A percentile compares a stretch with the other conserved stretches of the same genome.
Evolutionary conservation across 2,329 filamentous ascomycete genomes (phyloP).

Genomic region (Tothia fuscella): DNA sequence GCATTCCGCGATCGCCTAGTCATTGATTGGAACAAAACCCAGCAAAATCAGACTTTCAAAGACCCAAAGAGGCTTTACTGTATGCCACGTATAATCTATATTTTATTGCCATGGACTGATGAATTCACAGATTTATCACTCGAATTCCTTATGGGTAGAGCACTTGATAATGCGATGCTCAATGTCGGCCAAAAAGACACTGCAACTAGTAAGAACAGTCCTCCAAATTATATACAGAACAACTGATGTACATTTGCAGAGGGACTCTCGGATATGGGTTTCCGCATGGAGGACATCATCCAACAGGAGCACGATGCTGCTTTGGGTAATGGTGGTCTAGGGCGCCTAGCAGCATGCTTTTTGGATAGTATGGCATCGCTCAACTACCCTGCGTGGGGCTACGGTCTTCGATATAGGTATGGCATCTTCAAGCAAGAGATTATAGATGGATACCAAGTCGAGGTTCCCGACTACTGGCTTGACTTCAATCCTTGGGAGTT

Average conservation of each 20-base stretch:
- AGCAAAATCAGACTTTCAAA: conserved; percentile 83
- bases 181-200: conserved; percentile 82
- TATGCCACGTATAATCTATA: conserved; percentile 23
- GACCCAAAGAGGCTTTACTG: conserved; percentile 93
- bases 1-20: conserved; percentile 89
- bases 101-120: conserved; percentile 1
- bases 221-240: conserved; percentile 13
- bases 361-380: conserved; percentile 90
- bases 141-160: conserved; percentile 94
- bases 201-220: conserved; percentile 54
- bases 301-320: conserved; percentile 92
- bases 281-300: conserved; percentile 94
- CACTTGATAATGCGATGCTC: conserved; percentile 96
- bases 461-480: conserved; percentile 97
- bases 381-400: conserved; percentile 95
- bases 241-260: conserved; percentile 37
- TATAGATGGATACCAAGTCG: conserved; percentile 92
- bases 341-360: conserved; percentile 90
- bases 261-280: conserved; percentile 78
- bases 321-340: conserved; percentile 88
- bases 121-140: conserved; percentile 62
- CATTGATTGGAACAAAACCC: conserved; percentile 95
- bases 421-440: conserved; percentile 99
- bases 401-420: conserved; percentile 88
- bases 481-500: conserved; percentile 99